phyloP scores from a whole-genome alignment of 805 yeast genomes.

The Starmerella geochares region DNA sequence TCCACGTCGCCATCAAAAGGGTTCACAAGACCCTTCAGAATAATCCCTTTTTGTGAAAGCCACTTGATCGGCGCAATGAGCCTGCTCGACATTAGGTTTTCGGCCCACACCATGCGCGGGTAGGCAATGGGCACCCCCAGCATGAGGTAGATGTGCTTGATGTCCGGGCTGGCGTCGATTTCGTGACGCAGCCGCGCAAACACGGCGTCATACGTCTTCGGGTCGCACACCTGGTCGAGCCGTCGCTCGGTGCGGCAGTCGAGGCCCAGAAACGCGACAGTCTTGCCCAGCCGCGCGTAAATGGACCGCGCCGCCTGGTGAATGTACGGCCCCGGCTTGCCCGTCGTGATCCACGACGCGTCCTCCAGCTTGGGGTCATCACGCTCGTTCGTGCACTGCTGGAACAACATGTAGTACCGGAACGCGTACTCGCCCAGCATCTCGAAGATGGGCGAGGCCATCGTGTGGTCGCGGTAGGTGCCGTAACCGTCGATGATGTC shows the following conservation, averaged over 20 bases:
- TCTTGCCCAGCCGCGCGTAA: constrained; percentile 63
- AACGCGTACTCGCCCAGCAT: constrained; percentile 72
- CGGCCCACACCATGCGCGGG: constrained; percentile 89
- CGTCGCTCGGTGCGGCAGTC: constrained; percentile 92
- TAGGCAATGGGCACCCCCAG: constrained; percentile 92
- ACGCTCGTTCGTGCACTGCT: constrained; percentile 60
- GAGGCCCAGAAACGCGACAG: constrained; percentile 62
- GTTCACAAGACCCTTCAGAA: constrained; percentile 66
- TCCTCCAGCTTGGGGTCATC: constrained; percentile 36
- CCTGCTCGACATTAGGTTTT: constrained; percentile 49
- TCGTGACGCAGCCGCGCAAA: constrained; percentile 55
- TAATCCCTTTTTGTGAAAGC: constrained; percentile 36
- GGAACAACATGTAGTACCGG: constrained; percentile 81
- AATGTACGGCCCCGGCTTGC: constrained; percentile 56
- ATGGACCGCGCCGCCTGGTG: constrained; percentile 55
- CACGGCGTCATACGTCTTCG: constrained; percentile 47
- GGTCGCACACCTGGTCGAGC: constrained; percentile 44
- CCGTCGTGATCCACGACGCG: constrained; percentile 55
- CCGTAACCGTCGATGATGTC: constrained; percentile 97
- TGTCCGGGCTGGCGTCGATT: constrained; percentile 40
- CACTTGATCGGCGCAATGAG: constrained; percentile 54
- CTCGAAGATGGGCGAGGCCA: constrained; percentile 57
- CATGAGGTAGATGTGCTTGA: constrained; percentile 70
- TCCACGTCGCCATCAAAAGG: constrained; percentile 90
- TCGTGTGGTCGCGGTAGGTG: constrained; percentile 66